Evolutionary conservation across 805 yeast species (phyloP).

Genomic region (Cyberlindnera sargentensis): DNA sequence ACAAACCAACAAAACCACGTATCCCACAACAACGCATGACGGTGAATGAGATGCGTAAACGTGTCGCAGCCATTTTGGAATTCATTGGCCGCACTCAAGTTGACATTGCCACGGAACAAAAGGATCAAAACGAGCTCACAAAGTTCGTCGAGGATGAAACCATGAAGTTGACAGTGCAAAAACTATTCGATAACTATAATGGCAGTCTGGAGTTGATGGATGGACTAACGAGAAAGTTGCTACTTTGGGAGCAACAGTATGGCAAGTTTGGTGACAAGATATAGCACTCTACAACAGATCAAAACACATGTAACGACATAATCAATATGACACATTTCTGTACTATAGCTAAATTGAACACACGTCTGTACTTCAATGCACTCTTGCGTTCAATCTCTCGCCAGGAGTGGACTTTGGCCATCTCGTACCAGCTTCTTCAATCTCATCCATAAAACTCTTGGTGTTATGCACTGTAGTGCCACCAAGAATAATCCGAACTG

Average conservation of each 20-base stretch:
- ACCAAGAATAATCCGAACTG: slow-evolving; percentile 70
- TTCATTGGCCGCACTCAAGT: slow-evolving; percentile 82
- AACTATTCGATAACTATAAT: slow-evolving; percentile 43
- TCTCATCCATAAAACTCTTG: slow-evolving; percentile 24
- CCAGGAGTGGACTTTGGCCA: slow-evolving; percentile 24
- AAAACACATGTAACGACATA: no score
- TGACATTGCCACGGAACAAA: slow-evolving; percentile 71
- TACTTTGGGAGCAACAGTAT: slow-evolving; percentile 75
- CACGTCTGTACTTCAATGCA: neutral
- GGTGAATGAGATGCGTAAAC: slow-evolving; percentile 75
- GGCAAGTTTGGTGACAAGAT: slow-evolving; percentile 23
- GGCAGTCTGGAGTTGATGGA: slow-evolving; percentile 65
- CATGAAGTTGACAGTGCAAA: slow-evolving; percentile 32
- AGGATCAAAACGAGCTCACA: slow-evolving; percentile 44
- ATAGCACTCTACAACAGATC: neutral
- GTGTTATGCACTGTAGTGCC: slow-evolving; percentile 60
- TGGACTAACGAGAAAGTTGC: slow-evolving; percentile 58
- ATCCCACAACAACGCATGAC: slow-evolving; percentile 71
- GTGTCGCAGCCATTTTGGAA: slow-evolving; percentile 86
- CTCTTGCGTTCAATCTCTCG: slow-evolving; percentile 9
- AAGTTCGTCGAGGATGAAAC: slow-evolving; percentile 37
- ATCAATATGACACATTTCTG: no score
- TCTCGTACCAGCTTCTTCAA: slow-evolving; percentile 30
- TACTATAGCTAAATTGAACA: no score
- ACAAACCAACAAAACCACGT: slow-evolving; percentile 77